Conservation (phyloP, 192 early-diverging fungal species). For the Anaeromyces robustus region DNA sequence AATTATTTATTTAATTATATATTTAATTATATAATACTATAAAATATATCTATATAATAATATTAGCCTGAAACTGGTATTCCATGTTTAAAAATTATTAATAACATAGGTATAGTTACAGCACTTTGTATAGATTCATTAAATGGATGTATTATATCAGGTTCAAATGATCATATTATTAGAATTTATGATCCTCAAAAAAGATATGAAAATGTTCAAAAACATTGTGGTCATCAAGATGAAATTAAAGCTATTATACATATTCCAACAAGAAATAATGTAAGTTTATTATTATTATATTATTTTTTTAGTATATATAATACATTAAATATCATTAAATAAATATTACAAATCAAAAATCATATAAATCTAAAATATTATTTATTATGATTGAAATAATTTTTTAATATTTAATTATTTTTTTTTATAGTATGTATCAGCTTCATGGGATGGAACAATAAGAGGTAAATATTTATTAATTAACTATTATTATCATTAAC, state of each 20-base stretch:
- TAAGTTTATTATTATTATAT: not conserved
- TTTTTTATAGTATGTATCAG: slow-evolving; percentile 27
- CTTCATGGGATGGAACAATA: slow-evolving; percentile 41
- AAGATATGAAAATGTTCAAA: slow-evolving; percentile 38
- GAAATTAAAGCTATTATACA: slow-evolving; percentile 33
- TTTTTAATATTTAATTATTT: too few species aligned
- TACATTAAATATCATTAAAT: slow-evolving; percentile 1
- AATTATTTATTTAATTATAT: too few species aligned
- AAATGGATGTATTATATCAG: slow-evolving; percentile 35
- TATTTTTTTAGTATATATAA: not conserved
- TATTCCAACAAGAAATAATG: slow-evolving; percentile 31
- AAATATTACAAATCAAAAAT: too few species aligned
- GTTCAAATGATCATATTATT: slow-evolving; percentile 33
- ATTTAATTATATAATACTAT: too few species aligned
- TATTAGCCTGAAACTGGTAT: slow-evolving; percentile 25
- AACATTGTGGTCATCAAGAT: slow-evolving; percentile 36
- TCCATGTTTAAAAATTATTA: slow-evolving; percentile 29
- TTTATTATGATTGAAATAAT: too few species aligned
- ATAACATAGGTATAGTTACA: slow-evolving; percentile 38
- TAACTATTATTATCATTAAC: too few species aligned
- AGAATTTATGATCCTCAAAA: slow-evolving; percentile 35
- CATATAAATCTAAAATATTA: too few species aligned
- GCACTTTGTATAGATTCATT: slow-evolving; percentile 30
- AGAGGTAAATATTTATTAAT: not conserved
- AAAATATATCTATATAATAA: too few species aligned